phyloP scores from a whole-genome alignment of 179 eudicot species.

The Vitellaria paradoxa region DNA sequence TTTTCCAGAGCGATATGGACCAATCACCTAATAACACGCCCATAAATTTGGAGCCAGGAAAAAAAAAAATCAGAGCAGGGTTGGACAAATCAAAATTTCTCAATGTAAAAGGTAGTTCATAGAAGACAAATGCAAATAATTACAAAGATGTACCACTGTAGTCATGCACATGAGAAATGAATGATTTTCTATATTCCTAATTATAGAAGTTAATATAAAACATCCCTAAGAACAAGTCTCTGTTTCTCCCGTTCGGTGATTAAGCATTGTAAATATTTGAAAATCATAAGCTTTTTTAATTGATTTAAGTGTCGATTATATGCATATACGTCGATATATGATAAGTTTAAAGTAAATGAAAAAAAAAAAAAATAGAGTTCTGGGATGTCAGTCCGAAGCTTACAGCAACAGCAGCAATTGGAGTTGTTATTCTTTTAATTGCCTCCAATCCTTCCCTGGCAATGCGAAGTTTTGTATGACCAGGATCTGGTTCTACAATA shows the following conservation, averaged over 20 bases:
- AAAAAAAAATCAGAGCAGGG: neutral
- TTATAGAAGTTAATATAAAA: no score
- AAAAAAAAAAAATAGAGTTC: no score
- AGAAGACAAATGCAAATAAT: neutral
- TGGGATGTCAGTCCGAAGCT: constrained; percentile 23
- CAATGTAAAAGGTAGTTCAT: neutral
- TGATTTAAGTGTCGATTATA: no score
- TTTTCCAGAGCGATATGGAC: constrained; percentile 96
- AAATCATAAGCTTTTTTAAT: no score
- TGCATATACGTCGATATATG: no score
- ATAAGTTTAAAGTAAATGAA: no score
- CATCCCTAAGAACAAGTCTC: no score
- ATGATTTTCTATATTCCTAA: neutral
- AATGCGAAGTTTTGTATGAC: constrained; percentile 91
- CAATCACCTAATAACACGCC: constrained; percentile 68
- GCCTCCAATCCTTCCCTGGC: constrained; percentile 91
- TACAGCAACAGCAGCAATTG: constrained; percentile 97
- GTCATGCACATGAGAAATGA: neutral
- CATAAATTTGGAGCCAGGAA: constrained; percentile 18
- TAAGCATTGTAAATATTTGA: no score
- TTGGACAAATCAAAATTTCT: neutral
- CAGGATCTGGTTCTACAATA: constrained; percentile 95
- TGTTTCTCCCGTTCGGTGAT: no score
- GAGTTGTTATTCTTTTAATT: constrained; percentile 69
- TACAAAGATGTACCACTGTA: neutral